phyloP scores from a whole-genome alignment of 2,329 filamentous ascomycete genomes.

The Monilinia polystroma region DNA sequence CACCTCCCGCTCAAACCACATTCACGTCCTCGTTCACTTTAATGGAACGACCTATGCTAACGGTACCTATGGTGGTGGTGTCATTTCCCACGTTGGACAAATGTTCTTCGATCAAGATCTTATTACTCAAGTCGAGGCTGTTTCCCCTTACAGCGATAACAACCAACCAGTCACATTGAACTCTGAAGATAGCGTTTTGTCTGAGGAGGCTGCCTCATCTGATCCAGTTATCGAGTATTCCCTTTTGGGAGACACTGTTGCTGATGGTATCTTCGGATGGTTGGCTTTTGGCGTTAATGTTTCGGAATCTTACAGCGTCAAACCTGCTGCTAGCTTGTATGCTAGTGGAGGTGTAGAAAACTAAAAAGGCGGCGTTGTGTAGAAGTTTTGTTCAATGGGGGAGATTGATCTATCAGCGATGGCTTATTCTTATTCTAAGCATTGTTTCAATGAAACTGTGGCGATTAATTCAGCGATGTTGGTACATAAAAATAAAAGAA shows the following conservation, averaged over 20 bases:
- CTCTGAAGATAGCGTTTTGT: conserved; percentile 43
- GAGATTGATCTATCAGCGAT: neutral
- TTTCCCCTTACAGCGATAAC: conserved; percentile 49
- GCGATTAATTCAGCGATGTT: neutral
- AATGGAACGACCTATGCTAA: conserved; percentile 43
- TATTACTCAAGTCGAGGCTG: conserved; percentile 50
- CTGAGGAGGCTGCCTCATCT: conserved; percentile 14
- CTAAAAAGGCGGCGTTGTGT: neutral
- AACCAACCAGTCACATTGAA: conserved; percentile 49
- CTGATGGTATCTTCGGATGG: conserved; percentile 21
- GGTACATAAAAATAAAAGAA: neutral
- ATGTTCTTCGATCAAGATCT: conserved; percentile 63
- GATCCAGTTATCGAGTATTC: conserved; percentile 17
- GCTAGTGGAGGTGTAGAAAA: conserved; percentile 4
- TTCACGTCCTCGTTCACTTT: conserved; percentile 40
- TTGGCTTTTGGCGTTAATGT: conserved; percentile 17
- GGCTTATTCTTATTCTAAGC: neutral
- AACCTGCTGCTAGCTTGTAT: conserved; percentile 18
- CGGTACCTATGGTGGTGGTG: conserved; percentile 41
- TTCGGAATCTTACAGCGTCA: neutral
- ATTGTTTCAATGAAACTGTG: neutral
- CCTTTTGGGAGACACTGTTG: conserved; percentile 10
- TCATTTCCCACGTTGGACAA: conserved; percentile 59
- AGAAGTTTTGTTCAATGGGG: neutral
- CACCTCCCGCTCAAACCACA: conserved; percentile 1